phyloP scores from a whole-genome alignment of 2,329 filamentous ascomycete genomes.

The Cryphonectria radicalis region DNA sequence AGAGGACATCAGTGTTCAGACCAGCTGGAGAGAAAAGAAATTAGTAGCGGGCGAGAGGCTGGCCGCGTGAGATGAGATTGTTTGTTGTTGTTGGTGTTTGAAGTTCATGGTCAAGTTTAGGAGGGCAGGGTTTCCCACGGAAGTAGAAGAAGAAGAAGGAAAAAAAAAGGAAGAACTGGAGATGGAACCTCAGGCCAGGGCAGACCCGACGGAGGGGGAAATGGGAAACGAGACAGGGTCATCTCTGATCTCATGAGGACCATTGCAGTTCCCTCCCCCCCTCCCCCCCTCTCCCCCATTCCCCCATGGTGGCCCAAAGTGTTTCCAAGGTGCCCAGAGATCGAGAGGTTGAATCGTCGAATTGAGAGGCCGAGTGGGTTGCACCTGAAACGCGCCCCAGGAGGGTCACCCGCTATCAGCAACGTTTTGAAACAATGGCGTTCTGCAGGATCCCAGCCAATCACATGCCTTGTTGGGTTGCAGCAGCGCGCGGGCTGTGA shows the following conservation, averaged over 20 bases:
- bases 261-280: conserved; percentile 17
- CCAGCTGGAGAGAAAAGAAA: conserved; percentile 30
- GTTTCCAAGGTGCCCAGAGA: not conserved
- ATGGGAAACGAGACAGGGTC: conserved; percentile 28
- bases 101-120: conserved; percentile 20
- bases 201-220: conserved; percentile 3
- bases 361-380: conserved; percentile 28
- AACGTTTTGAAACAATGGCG: conserved; percentile 31
- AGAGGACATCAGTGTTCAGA: conserved; percentile 18
- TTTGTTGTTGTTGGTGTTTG: conserved; percentile 24
- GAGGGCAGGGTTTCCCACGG: conserved; percentile 15
- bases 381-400: conserved; percentile 37
- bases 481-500: not conserved
- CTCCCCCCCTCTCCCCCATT: not conserved
- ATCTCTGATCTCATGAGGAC: conserved; percentile 27
- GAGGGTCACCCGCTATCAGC: conserved; percentile 32
- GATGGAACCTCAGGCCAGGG: conserved; percentile 16
- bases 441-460: conserved; percentile 27
- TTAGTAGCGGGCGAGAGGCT: conserved; percentile 22
- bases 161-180: conserved; percentile 20
- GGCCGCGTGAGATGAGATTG: conserved; percentile 23
- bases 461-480: conserved; percentile 10
- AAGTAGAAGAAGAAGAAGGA: not conserved
- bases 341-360: conserved; percentile 25
- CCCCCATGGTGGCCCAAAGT: conserved; percentile 17